These are phyloP conservation scores for Gnaphalium uliginosum DNA, from an alignment of 129 eudicot genomes.

Conservation along the genomic window DNA sequence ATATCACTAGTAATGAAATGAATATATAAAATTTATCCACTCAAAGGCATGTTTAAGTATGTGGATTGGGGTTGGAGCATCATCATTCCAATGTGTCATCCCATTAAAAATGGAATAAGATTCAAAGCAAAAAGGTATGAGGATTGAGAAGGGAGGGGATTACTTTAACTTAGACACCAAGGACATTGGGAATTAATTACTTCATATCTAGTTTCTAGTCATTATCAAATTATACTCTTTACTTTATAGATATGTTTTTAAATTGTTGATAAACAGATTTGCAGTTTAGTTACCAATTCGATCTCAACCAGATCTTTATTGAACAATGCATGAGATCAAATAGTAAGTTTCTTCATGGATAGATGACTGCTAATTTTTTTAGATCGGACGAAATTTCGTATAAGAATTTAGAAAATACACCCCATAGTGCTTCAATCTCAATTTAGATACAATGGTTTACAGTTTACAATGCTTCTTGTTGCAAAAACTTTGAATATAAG, in stretches of 20 bases:
- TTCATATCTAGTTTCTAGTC: slow-evolving; percentile 14
- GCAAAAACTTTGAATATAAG: too few relatives aligned
- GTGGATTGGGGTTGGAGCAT: slow-evolving; percentile 16
- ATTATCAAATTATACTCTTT: background rate
- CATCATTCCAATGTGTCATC: slow-evolving; percentile 22
- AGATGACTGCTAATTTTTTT: too few relatives aligned
- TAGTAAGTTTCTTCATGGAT: too few relatives aligned
- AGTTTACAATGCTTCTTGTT: too few relatives aligned
- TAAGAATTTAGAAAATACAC: too few relatives aligned
- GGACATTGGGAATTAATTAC: slow-evolving; percentile 24
- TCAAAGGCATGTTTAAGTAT: background rate
- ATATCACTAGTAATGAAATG: background rate
- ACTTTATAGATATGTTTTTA: background rate
- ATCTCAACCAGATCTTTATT: too few relatives aligned
- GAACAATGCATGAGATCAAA: too few relatives aligned
- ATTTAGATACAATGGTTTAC: too few relatives aligned
- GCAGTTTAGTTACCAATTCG: background rate
- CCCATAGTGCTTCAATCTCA: too few relatives aligned
- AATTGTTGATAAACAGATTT: too few relatives aligned
- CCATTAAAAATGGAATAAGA: slow-evolving; percentile 33
- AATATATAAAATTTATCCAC: background rate
- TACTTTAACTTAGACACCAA: slow-evolving; percentile 29
- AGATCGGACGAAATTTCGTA: too few relatives aligned
- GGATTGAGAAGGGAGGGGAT: background rate
- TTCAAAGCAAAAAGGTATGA: slow-evolving; percentile 32